phyloP scores from a whole-genome alignment of 192 early-diverging fungal genomes.

The Chytriomyces sp. region DNA sequence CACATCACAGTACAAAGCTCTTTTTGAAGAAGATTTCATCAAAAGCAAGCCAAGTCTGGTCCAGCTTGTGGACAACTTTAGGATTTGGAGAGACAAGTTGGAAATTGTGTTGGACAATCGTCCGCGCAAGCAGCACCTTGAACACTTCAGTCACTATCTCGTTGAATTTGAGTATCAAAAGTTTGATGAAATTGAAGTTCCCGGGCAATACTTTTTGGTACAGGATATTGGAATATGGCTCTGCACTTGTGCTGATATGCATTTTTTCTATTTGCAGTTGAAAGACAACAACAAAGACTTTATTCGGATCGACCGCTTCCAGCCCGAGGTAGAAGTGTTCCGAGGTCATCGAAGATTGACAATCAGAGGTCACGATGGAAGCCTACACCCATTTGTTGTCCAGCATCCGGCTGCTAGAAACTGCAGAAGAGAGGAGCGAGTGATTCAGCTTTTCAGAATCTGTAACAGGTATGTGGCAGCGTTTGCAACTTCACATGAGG shows the following conservation, averaged over 20 bases:
- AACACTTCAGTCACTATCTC: slow-evolving; percentile 88
- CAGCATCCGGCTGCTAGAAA: slow-evolving; percentile 92
- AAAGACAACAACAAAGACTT: slow-evolving; percentile 86
- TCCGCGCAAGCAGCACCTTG: slow-evolving; percentile 81
- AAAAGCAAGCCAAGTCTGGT: slow-evolving; percentile 80
- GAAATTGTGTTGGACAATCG: slow-evolving; percentile 83
- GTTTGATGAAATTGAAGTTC: slow-evolving; percentile 98
- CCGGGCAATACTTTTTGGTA: slow-evolving; percentile 94
- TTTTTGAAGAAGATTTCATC: slow-evolving; percentile 94
- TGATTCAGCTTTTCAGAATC: slow-evolving; percentile 93
- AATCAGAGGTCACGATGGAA: slow-evolving; percentile 91
- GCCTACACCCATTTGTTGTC: slow-evolving; percentile 86
- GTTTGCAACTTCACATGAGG: background rate
- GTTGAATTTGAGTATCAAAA: slow-evolving; percentile 99
- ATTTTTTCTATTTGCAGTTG: slow-evolving; percentile 40
- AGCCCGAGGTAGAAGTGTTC: slow-evolving; percentile 87
- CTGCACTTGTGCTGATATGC: background rate
- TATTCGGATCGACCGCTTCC: slow-evolving; percentile 92
- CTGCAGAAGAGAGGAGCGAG: slow-evolving; percentile 92
- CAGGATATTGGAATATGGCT: slow-evolving; percentile 16
- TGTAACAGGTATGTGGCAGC: slow-evolving; percentile 67
- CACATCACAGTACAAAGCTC: slow-evolving; percentile 54
- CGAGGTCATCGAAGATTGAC: slow-evolving; percentile 80
- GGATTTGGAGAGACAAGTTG: slow-evolving; percentile 93
- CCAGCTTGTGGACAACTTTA: slow-evolving; percentile 82